Evolutionary conservation across 2,329 filamentous ascomycete species (phyloP).

Genomic region (Talaromyces rugulosus): DNA sequence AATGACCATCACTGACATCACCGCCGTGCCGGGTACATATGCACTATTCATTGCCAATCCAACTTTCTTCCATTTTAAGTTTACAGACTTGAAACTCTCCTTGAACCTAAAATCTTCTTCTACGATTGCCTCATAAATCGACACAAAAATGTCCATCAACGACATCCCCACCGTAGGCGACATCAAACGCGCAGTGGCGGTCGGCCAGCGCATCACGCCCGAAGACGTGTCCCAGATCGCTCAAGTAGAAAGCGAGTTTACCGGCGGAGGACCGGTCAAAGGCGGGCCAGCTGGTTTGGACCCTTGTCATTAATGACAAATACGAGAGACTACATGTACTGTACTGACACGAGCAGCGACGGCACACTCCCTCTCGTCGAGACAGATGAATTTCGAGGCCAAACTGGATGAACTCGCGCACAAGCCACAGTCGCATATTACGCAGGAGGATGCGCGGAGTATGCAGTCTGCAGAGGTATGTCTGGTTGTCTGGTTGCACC

Average conservation of each 20-base stretch:
- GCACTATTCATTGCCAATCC: background rate
- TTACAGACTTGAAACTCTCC: background rate
- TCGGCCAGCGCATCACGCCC: conserved; percentile 28
- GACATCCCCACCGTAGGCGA: conserved; percentile 27
- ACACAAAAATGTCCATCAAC: conserved; percentile 7
- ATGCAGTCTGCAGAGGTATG: conserved; percentile 29
- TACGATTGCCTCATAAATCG: background rate
- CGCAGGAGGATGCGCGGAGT: conserved; percentile 27
- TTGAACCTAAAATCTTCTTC: background rate
- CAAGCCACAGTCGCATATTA: conserved; percentile 31
- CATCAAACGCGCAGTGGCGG: conserved; percentile 27
- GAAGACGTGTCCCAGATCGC: conserved; percentile 30
- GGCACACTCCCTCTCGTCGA: conserved; percentile 29
- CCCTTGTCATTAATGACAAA: background rate
- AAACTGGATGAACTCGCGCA: conserved; percentile 27
- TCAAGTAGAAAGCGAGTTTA: conserved; percentile 28
- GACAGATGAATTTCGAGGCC: conserved; percentile 31
- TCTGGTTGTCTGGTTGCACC: background rate
- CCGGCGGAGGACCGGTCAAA: conserved; percentile 25
- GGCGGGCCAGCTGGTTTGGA: conserved; percentile 28
- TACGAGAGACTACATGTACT: too few relatives aligned
- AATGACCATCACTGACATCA: conserved; percentile 4
- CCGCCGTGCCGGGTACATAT: background rate
- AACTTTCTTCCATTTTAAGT: background rate
- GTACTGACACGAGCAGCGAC: conserved; percentile 20